Evolutionary conservation across 2,329 filamentous ascomycete species (phyloP).

Genomic region (Exophiala mesophila): DNA sequence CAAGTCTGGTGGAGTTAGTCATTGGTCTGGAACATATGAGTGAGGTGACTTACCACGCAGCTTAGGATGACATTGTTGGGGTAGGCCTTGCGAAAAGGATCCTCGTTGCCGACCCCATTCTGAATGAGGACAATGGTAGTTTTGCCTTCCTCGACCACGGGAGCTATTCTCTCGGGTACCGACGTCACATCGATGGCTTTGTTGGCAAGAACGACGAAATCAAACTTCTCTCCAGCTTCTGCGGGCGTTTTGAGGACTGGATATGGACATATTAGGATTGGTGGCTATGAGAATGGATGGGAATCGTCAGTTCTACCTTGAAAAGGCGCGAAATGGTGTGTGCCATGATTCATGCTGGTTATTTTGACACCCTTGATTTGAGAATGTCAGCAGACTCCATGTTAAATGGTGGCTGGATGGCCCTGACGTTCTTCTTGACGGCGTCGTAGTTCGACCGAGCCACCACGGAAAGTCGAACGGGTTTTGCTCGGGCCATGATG

Average conservation of each 20-base stretch:
- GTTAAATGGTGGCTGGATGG: neutral
- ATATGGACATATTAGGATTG: constrained; percentile 2
- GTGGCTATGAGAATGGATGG: neutral
- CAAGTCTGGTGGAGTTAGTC: constrained; percentile 37
- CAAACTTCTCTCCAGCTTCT: constrained; percentile 30
- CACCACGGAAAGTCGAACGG: constrained; percentile 40
- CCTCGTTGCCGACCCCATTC: constrained; percentile 41
- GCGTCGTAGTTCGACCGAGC: constrained; percentile 45
- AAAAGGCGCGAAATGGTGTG: constrained; percentile 31
- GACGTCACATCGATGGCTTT: constrained; percentile 40
- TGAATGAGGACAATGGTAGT: constrained; percentile 39
- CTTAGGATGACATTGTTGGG: constrained; percentile 33
- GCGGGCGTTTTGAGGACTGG: constrained; percentile 38
- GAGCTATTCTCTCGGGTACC: constrained; percentile 33
- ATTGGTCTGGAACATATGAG: neutral
- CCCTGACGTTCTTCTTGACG: constrained; percentile 36
- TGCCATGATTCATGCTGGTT: constrained; percentile 39
- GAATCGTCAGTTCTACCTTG: constrained; percentile 33
- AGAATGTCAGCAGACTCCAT: neutral
- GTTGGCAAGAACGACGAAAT: constrained; percentile 38
- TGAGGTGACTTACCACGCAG: constrained; percentile 37
- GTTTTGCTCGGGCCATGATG: constrained; percentile 42
- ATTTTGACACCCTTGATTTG: constrained; percentile 37
- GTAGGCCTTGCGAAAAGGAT: constrained; percentile 34
- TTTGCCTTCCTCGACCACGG: constrained; percentile 33